phyloP scores from a whole-genome alignment of 768 basidiomycete genomes.

The Mycena kentingensis region DNA sequence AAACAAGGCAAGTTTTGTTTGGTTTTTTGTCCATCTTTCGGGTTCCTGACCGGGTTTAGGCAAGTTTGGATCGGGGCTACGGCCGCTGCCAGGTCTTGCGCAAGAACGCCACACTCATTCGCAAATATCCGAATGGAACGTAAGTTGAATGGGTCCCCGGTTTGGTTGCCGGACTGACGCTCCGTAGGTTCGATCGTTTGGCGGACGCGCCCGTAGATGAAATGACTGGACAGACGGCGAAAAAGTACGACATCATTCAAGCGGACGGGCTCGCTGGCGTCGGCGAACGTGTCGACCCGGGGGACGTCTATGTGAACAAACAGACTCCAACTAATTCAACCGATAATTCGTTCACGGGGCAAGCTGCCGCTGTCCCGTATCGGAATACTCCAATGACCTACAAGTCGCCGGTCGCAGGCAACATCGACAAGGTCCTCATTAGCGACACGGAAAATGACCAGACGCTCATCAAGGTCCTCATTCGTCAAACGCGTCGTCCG shows the following conservation, averaged over 20 bases:
- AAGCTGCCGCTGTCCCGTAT: slow-evolving; percentile 82
- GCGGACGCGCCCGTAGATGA: slow-evolving; percentile 90
- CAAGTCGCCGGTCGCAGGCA: slow-evolving; percentile 90
- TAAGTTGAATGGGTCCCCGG: slow-evolving; percentile 45
- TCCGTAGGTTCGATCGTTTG: slow-evolving; percentile 80
- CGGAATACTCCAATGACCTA: slow-evolving; percentile 91
- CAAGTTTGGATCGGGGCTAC: slow-evolving; percentile 95
- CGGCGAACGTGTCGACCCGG: slow-evolving; percentile 90
- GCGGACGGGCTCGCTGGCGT: slow-evolving; percentile 92
- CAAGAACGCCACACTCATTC: slow-evolving; percentile 91
- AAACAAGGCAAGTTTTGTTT: slow-evolving; percentile 65
- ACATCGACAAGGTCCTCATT: slow-evolving; percentile 97
- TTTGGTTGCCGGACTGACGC: slow-evolving; percentile 9
- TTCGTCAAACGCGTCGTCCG: slow-evolving; percentile 93
- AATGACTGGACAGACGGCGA: slow-evolving; percentile 66
- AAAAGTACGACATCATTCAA: slow-evolving; percentile 91
- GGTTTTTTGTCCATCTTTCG: neutral
- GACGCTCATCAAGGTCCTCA: slow-evolving; percentile 94
- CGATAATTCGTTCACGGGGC: slow-evolving; percentile 84
- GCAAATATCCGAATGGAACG: slow-evolving; percentile 97
- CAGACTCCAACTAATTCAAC: slow-evolving; percentile 95
- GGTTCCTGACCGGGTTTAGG: slow-evolving; percentile 45
- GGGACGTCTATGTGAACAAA: slow-evolving; percentile 95
- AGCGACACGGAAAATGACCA: slow-evolving; percentile 97
- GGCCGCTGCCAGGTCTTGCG: slow-evolving; percentile 96